Percentiles rank a stretch among this genome's conserved stretches.
Conservation (phyloP, 1,284 basidiomycete genomes). For the Tranzscheliella williamsii region DNA sequence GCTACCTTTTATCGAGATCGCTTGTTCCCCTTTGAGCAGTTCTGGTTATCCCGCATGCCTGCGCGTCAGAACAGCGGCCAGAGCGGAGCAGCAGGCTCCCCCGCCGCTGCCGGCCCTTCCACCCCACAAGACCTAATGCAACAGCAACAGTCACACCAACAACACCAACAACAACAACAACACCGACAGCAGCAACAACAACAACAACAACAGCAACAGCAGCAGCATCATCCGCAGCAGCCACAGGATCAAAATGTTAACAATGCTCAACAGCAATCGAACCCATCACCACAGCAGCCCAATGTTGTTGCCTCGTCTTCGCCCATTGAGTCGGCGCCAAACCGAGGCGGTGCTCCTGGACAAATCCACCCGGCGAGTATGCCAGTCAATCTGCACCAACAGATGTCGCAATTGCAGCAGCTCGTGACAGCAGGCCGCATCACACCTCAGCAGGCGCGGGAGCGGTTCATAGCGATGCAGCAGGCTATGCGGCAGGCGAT, state of each 20-base stretch:
- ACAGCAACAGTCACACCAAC: slow-evolving; percentile 4
- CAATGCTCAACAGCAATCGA: background rate
- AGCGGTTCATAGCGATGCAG: slow-evolving; percentile 48
- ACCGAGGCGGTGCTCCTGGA: slow-evolving; percentile 6
- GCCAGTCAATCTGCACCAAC: slow-evolving; percentile 39
- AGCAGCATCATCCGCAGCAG: slow-evolving; percentile 5
- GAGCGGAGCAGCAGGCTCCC: slow-evolving; percentile 19
- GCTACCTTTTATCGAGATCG: slow-evolving; percentile 49
- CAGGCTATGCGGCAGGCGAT: slow-evolving; percentile 37
- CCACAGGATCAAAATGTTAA: too few relatives aligned
- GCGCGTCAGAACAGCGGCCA: slow-evolving; percentile 30
- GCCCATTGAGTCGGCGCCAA: background rate
- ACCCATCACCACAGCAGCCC: background rate
- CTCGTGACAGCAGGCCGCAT: slow-evolving; percentile 44
- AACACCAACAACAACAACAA: slow-evolving; percentile 12
- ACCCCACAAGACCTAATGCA: slow-evolving; percentile 8
- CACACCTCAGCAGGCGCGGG: slow-evolving; percentile 50
- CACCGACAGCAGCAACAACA: slow-evolving; percentile 3
- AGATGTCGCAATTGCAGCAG: slow-evolving; percentile 47
- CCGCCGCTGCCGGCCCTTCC: slow-evolving; percentile 9
- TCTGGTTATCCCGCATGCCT: slow-evolving; percentile 50
- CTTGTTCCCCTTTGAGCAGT: slow-evolving; percentile 49
- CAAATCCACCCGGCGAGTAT: slow-evolving; percentile 20
- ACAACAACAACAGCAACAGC: slow-evolving; percentile 5
- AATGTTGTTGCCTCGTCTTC: background rate